Evolutionary conservation across 2,329 filamentous ascomycete species (phyloP), one percentile per base, ranked within the genome.

Genomic region (Microsporum audouinii): DNA sequence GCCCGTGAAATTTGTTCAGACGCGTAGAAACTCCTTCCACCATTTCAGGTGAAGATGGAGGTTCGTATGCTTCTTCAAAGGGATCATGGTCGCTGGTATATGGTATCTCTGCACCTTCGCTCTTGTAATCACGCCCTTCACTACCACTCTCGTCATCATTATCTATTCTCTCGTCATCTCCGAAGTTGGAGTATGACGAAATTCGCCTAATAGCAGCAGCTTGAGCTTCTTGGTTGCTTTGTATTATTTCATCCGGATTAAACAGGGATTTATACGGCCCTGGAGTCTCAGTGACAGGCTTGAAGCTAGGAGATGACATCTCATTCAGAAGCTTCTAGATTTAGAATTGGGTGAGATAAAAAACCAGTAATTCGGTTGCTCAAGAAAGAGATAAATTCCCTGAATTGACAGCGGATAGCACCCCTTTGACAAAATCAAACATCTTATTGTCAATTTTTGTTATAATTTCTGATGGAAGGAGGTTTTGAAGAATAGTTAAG

Each of bases 1-100:
- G 74, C 0, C 90, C 89, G n/a, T 72, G 77, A 79, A 88, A 95
- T 63, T 84, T 84, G 70, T 94, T 94, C 51, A 58, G 47, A 45
- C 65, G 62, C 41, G 62, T 39, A 45, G 59, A 33, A 10, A 7
- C 5, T 39, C 29, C 29, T 10, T 33, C 43, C 10, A 58, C 43
- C 14, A 55, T 58, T n/a, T 61, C 45, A 23, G 57, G 61, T 8
- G 58, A 60, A 38, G 55, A 59, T n/a, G 60, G 58, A 5, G 31
- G 55, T 12, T 57, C 45, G 29, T 60, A 49, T 10, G 57, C 51
- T 33, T 61, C 47, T 33, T 62, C 57, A 36, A 53, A 34, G 7
- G 36, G 29, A 33, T 60, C 51, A 23, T 5, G 10, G 33, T 61
- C 33, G n/a, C 31, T 39, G 8, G 10, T 1, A 36, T 3, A 2